Evolutionary conservation across 768 basidiomycete species (phyloP), one percentile per base, ranked within the genome.

Genomic region (Paxillus rubicundulus): DNA sequence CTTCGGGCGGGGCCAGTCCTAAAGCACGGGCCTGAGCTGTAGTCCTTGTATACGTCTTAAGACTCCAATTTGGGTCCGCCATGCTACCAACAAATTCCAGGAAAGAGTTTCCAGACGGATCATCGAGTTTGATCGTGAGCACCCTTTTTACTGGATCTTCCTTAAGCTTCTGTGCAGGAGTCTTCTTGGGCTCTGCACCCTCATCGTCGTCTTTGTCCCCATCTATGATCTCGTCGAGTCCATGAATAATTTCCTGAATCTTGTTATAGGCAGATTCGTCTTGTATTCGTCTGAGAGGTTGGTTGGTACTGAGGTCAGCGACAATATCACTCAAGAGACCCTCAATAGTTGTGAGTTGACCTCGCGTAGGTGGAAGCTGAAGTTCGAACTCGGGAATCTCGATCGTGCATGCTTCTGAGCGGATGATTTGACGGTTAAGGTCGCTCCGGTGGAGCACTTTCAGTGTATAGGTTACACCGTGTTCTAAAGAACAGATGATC

Each of bases 61-160:
- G 74, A 61, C 83, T 86, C 97, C 97, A 99, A 65, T 92, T 90
- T 1, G 95, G 87, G 68, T 99, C 97, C 4, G 86, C 77, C 77
- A 92, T 90, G 51, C 84, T 87, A 9, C 81, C 94, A 3, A 82
- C 61, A 63, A 96, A 95, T 72, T 97, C 93, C 69, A 97, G 76
- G 76, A 95, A 98, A n/a, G 92, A 95, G 71, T 96, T 95, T 7
- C 97, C 97, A 1, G 93, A 76, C 1, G 95, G 95, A 65, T 99
- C 97, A 62, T 98, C 92, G 17, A 99, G 74, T 47, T 78, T 84
- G 50, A 98, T 63, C 0, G 92, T 94, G 65, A 98, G 92, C 3
- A 84, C 70, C 18, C 75, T 77, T 73, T 92, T 82, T 2, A 86
- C 80, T 8, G 72, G 62, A 24, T 81, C 77, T 10, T 74, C 73